A percentile compares a stretch with the other conserved stretches of the same genome.
These are phyloP conservation scores for Pestalotiopsis sp. DNA, from an alignment of 2,329 filamentous ascomycete species.

Conservation along the genomic window DNA sequence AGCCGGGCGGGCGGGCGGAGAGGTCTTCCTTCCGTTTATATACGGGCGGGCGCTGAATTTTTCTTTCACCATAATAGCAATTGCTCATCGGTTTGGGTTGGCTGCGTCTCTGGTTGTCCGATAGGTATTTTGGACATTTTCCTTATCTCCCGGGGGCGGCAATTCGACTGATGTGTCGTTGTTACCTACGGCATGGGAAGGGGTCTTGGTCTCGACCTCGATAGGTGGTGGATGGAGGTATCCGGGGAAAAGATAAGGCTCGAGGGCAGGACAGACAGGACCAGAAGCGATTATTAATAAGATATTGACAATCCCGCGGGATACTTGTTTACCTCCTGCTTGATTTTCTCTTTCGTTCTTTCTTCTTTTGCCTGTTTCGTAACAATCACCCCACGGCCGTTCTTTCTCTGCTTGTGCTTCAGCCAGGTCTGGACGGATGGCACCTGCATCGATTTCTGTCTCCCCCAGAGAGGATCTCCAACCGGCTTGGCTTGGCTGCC, in stretches of 20 bases:
- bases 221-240: background rate
- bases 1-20: background rate
- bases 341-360: too few relatives aligned
- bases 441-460: background rate
- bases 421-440: background rate
- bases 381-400: background rate
- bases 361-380: background rate
- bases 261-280: slow-evolving; percentile 17
- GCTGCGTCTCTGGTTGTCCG: background rate
- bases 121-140: background rate
- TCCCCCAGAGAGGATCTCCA: background rate
- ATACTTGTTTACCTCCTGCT: background rate
- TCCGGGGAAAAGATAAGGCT: background rate
- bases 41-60: background rate
- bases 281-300: slow-evolving; percentile 26
- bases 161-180: background rate
- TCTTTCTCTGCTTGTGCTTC: background rate
- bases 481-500: background rate
- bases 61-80: background rate
- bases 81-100: background rate
- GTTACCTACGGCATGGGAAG: background rate
- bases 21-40: background rate
- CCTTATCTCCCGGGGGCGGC: slow-evolving; percentile 5
- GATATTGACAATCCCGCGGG: slow-evolving; percentile 11
- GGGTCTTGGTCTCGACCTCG: too few relatives aligned